Percentiles rank a stretch among this genome's conserved stretches.
Evolutionary conservation across 2,329 filamentous ascomycete genomes (phyloP).

Genomic region (Fusarium sp.): DNA sequence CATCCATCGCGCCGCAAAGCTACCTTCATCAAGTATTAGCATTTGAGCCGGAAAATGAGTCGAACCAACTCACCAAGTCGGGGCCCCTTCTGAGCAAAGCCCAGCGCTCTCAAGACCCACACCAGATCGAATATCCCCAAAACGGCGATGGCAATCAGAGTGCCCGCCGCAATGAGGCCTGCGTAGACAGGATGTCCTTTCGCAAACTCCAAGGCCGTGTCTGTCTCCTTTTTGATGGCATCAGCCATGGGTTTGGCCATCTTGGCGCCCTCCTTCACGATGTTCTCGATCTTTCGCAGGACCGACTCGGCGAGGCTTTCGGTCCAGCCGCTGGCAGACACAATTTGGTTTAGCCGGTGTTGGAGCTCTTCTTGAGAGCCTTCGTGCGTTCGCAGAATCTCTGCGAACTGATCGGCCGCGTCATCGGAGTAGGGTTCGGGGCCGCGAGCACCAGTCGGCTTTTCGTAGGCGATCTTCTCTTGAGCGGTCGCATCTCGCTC

Average conservation of each 20-base stretch:
- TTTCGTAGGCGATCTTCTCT: background rate
- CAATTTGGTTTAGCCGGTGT: slow-evolving; percentile 16
- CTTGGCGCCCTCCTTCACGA: slow-evolving; percentile 28
- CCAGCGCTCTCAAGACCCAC: slow-evolving; percentile 43
- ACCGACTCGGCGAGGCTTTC: slow-evolving; percentile 35
- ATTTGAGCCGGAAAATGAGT: rapidly evolving
- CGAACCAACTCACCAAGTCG: slow-evolving; percentile 28
- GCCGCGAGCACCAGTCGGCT: background rate
- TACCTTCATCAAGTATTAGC: slow-evolving; percentile 13
- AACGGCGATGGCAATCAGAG: slow-evolving; percentile 37
- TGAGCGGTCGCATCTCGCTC: background rate
- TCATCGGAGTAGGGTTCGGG: slow-evolving; percentile 26
- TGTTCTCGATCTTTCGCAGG: slow-evolving; percentile 32
- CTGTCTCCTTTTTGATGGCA: slow-evolving; percentile 30
- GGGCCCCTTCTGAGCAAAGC: slow-evolving; percentile 37
- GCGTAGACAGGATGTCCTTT: slow-evolving; percentile 39
- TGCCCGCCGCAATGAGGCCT: slow-evolving; percentile 35
- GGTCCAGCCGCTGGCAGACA: slow-evolving; percentile 36
- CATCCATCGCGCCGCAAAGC: slow-evolving; percentile 47
- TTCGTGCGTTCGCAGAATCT: slow-evolving; percentile 17
- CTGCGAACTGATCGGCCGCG: slow-evolving; percentile 31
- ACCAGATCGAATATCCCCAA: slow-evolving; percentile 34
- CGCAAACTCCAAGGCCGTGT: slow-evolving; percentile 32
- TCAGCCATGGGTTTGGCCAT: slow-evolving; percentile 25
- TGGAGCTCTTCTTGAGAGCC: slow-evolving; percentile 5